Evolutionary conservation across 2,329 filamentous ascomycete species (phyloP).

Genomic region (Pyricularia grisea): DNA sequence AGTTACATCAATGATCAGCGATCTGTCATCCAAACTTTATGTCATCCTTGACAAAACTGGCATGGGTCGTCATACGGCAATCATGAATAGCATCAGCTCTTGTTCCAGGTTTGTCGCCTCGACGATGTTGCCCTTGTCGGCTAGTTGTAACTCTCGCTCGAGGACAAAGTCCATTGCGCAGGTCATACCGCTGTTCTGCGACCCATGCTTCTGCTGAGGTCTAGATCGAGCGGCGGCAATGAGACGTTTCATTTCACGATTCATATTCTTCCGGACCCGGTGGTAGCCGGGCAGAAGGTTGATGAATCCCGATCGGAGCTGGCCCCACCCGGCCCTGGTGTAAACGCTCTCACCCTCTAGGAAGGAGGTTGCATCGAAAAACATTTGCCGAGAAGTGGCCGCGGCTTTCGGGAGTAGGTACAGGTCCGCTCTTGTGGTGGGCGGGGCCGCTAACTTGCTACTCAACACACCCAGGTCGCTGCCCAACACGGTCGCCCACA

Average conservation of each 20-base stretch:
- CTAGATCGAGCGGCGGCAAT: constrained; percentile 11
- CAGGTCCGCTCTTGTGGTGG: background rate
- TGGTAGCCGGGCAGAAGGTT: constrained; percentile 8
- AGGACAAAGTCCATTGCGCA: constrained; percentile 6
- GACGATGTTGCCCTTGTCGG: background rate
- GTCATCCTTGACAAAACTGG: no score
- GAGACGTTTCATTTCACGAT: constrained; percentile 14
- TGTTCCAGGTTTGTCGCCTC: background rate
- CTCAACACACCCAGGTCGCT: constrained; percentile 19
- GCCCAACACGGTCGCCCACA: constrained; percentile 27
- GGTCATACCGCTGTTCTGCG: constrained; percentile 13
- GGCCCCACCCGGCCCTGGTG: background rate
- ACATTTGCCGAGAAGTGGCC: background rate
- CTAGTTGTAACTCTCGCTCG: background rate
- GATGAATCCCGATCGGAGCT: background rate
- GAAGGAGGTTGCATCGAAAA: background rate
- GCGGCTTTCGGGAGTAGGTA: background rate
- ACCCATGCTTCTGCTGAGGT: constrained; percentile 10
- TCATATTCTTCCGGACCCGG: constrained; percentile 10
- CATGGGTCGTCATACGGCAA: background rate
- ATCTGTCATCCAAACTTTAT: constrained; percentile 10
- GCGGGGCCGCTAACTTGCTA: constrained; percentile 7
- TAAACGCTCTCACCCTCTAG: background rate
- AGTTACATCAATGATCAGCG: constrained; percentile 10
- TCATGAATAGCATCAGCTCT: constrained; percentile 3